These are phyloP conservation scores for Microbotryomycetes sp. DNA, from an alignment of 1,284 basidiomycete species.

Conservation along the genomic window DNA sequence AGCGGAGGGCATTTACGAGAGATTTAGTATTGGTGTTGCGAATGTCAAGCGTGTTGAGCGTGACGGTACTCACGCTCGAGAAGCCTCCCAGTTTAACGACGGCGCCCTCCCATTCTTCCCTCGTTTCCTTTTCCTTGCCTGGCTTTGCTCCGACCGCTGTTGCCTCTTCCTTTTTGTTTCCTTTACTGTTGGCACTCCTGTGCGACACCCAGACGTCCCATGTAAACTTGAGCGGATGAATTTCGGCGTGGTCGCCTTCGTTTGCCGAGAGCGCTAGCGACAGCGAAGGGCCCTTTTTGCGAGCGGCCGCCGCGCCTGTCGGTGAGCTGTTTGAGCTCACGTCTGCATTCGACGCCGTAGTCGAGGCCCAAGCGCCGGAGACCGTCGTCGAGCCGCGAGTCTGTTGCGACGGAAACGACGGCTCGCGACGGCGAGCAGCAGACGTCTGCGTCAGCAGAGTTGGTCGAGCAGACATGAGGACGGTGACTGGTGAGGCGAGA, in stretches of 20 bases:
- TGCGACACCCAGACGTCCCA: constrained; percentile 32
- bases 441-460: constrained; percentile 1
- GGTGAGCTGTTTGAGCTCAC: neutral
- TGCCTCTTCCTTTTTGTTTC: constrained; percentile 15
- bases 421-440: constrained; percentile 1
- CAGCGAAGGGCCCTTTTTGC: constrained; percentile 18
- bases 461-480: neutral
- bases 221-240: constrained; percentile 30
- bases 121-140: constrained; percentile 24
- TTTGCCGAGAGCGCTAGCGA: constrained; percentile 7
- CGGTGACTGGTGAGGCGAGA: too few species aligned
- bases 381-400: constrained; percentile 15
- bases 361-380: constrained; percentile 1
- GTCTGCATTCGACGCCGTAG: neutral
- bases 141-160: neutral
- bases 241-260: neutral
- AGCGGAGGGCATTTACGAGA: neutral
- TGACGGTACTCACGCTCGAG: constrained; percentile 18
- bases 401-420: constrained; percentile 12
- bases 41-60: neutral
- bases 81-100: constrained; percentile 29
- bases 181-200: constrained; percentile 9
- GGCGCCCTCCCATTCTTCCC: constrained; percentile 30
- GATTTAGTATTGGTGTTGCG: neutral
- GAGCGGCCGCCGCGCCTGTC: neutral